phyloP scores from a whole-genome alignment of 2,329 filamentous ascomycete genomes.

The Trichophyton mentagrophytes region DNA sequence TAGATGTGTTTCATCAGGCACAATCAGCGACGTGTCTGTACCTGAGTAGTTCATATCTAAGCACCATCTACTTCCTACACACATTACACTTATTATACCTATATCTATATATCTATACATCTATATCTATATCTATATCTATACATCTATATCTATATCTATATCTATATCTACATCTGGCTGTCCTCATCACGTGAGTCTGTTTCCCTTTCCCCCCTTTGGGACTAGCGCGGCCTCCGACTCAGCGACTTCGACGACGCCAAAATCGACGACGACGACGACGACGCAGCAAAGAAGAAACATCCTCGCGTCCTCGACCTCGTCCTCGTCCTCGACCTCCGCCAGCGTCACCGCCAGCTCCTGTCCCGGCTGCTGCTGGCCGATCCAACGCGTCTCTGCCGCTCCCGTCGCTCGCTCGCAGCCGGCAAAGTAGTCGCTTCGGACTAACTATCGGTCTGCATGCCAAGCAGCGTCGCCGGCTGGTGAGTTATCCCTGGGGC shows the following conservation, averaged over 20 bases:
- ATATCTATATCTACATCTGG: neutral
- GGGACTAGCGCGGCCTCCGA: neutral
- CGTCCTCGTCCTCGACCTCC: no score
- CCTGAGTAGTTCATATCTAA: neutral
- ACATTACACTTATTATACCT: neutral
- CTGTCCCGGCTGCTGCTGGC: neutral
- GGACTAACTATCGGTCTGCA: conserved; percentile 13
- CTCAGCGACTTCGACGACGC: neutral
- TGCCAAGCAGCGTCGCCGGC: conserved; percentile 24
- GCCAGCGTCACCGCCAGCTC: no score
- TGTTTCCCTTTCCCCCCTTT: neutral
- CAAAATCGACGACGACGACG: neutral
- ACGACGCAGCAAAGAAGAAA: neutral
- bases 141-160: neutral
- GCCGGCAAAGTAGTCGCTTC: neutral
- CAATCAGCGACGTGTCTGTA: neutral
- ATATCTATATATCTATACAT: neutral
- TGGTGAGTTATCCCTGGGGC: conserved; percentile 24
- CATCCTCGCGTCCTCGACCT: neutral
- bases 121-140: neutral
- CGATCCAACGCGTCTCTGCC: neutral
- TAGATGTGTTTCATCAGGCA: neutral
- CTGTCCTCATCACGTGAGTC: neutral
- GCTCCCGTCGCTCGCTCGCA: neutral
- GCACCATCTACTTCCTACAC: neutral